Evolutionary conservation across 768 basidiomycete species (phyloP).

Genomic region (Sistotremastrum suecicum): DNA sequence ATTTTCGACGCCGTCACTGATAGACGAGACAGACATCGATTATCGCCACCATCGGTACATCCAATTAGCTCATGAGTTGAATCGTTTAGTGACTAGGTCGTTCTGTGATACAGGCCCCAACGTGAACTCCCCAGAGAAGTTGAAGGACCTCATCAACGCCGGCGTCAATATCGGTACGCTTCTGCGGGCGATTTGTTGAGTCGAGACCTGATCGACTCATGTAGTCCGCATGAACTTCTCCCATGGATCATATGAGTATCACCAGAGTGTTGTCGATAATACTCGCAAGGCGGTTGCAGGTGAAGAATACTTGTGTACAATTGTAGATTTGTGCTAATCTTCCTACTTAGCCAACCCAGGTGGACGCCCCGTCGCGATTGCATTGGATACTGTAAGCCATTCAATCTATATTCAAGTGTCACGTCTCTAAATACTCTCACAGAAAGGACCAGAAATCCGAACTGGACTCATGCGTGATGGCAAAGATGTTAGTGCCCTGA

Average conservation of each 20-base stretch:
- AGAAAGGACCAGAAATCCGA: constrained; percentile 99
- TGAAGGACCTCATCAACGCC: constrained; percentile 69
- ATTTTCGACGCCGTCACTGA: constrained; percentile 3
- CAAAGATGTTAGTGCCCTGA: constrained; percentile 53
- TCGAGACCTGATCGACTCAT: constrained; percentile 5
- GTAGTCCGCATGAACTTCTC: constrained; percentile 99
- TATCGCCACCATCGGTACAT: constrained; percentile 92
- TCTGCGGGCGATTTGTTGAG: background rate
- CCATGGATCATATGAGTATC: constrained; percentile 96
- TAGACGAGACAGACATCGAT: constrained; percentile 65
- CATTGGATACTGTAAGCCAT: constrained; percentile 78
- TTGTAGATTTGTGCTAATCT: constrained; percentile 2
- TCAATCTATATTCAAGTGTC: background rate
- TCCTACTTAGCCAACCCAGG: constrained; percentile 37
- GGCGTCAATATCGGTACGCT: constrained; percentile 94
- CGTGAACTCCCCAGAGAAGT: constrained; percentile 82
- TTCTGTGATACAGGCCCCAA: constrained; percentile 60
- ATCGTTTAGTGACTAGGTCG: constrained; percentile 5
- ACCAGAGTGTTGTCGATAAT: constrained; percentile 98
- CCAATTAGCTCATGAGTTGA: constrained; percentile 3
- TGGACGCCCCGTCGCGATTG: constrained; percentile 93
- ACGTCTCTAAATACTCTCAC: constrained; percentile 5
- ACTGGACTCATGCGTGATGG: constrained; percentile 85
- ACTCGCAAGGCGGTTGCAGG: constrained; percentile 73
- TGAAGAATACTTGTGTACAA: constrained; percentile 20